A percentile compares a stretch with the other conserved stretches of the same genome.
Conservation (phyloP, 352 stramenopile species). For the Phytophthora sp. region DNA sequence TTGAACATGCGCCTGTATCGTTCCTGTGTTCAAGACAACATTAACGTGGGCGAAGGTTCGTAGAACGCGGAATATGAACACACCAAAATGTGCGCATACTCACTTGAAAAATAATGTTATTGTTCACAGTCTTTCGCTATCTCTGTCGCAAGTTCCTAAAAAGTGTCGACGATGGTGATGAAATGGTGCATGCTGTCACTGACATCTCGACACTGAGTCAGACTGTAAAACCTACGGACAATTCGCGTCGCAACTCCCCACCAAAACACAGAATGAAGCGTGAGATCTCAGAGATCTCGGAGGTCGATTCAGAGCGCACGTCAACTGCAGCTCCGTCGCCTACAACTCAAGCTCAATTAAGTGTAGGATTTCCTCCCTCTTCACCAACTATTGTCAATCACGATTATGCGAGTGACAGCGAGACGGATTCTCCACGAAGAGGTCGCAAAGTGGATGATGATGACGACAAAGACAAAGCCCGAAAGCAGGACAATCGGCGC, state of each 20-base stretch:
- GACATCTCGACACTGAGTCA: conserved; percentile 67
- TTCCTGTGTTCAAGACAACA: conserved; percentile 72
- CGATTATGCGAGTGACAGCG: conserved; percentile 32
- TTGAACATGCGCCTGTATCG: conserved; percentile 65
- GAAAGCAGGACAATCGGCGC: conserved; percentile 11
- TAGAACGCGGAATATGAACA: background rate
- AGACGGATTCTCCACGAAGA: conserved; percentile 18
- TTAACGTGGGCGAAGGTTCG: conserved; percentile 72
- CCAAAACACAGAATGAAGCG: conserved; percentile 36
- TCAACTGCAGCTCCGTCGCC: conserved; percentile 29
- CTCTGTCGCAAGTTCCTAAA: conserved; percentile 61
- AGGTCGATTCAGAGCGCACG: conserved; percentile 39
- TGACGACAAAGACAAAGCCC: conserved; percentile 10
- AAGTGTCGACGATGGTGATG: conserved; percentile 39
- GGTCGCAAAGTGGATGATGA: conserved; percentile 19
- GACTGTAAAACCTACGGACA: conserved; percentile 16
- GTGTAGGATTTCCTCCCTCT: conserved; percentile 18
- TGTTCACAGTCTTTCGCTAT: conserved; percentile 58
- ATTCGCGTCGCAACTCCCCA: conserved; percentile 20
- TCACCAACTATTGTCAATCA: conserved; percentile 27
- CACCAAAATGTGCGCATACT: background rate
- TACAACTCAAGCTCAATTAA: conserved; percentile 12
- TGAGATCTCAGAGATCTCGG: conserved; percentile 48
- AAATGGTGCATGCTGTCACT: conserved; percentile 46
- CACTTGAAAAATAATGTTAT: background rate